Base-by-base conservation (phyloP, 306 rosid genomes). In the Lagenaria siceraria region DNA sequence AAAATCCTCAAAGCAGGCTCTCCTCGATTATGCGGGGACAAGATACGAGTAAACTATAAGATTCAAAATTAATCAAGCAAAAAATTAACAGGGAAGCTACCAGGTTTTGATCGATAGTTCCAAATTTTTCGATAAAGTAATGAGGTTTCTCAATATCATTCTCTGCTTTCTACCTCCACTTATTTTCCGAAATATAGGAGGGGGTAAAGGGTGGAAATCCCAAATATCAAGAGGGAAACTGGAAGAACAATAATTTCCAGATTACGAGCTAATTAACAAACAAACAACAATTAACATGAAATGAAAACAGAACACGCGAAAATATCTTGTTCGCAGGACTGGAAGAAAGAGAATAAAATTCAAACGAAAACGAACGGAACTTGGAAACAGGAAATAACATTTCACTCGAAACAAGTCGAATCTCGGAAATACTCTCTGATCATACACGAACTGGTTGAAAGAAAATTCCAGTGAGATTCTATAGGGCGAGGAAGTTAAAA, bases 391-490 rank as follows among this genome's bases (percentile, higher is more conserved):
- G 36, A 74, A 35, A 24, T 52, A 18, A 17, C 79, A 55, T 40
- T 35, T 22, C 53, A 66, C 59, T 21, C n/a, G 77, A 72, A 19
- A 51, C 36, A 12, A 24, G 63, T 35, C 46, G 40, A 40, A 46
- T 21, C 80, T 83, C 73, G 25, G 33, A 64, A 80, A 60, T 55
- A 68, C 65, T 69, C 74, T 69, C 82, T 51, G 80, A 76, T 40
- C 71, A 18, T 12, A 18, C 43, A 60, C 49, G 17, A 31, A 52
- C 56, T 38, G 10, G 58, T 36, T 6, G 59, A 49, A 51, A 36
- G 8, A 77, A 73, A 60, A 52, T 13, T 27, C 19, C 77, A 51
- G 18, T 43, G 40, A 73, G 53, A 61, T 5, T 70, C n/a, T 22
- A 29, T 27, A 35, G 19, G 21, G 12, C n/a, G 21, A 68, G 29